These are phyloP conservation scores for Dillenia suffruticosa DNA, from an alignment of 164 flowering plant genomes.

Conservation along the genomic window DNA sequence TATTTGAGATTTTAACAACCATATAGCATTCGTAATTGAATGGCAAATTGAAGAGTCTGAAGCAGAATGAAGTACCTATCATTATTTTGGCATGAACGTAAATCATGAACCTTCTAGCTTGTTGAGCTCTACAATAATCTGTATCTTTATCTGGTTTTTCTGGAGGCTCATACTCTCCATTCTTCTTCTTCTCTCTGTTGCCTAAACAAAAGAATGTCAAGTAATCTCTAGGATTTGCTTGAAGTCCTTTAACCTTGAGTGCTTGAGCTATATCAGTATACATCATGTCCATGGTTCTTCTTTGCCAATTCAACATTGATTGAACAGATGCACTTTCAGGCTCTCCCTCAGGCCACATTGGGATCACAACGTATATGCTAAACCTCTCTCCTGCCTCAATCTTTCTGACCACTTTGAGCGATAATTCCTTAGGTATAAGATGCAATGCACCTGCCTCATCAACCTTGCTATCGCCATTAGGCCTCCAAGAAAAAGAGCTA, in stretches of 20 bases:
- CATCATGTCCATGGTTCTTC: conserved; percentile 78
- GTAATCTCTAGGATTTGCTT: conserved; percentile 50
- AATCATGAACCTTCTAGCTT: conserved; percentile 65
- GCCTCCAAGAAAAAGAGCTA: conserved; percentile 57
- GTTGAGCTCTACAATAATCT: conserved; percentile 53
- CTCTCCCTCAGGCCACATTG: conserved; percentile 79
- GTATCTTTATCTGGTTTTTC: conserved; percentile 49
- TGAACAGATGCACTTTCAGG: conserved; percentile 63
- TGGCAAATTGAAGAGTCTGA: too few species aligned
- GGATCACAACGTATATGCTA: conserved; percentile 52
- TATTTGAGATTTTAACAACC: too few species aligned
- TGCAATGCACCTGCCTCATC: conserved; percentile 52
- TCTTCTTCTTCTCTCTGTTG: conserved; percentile 41
- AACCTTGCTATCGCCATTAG: conserved; percentile 29
- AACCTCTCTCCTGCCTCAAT: conserved; percentile 66
- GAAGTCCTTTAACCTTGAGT: conserved; percentile 35
- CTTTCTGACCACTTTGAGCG: conserved; percentile 63
- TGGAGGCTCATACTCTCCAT: conserved; percentile 47
- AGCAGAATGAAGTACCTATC: conserved; percentile 46
- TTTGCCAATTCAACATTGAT: conserved; percentile 66
- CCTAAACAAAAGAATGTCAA: conserved; percentile 68
- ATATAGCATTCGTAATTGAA: too few species aligned
- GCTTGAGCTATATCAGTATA: conserved; percentile 50
- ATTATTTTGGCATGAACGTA: conserved; percentile 77
- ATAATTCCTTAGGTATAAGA: conserved; percentile 63